These are phyloP conservation scores for Cadophora sp. DNA, from an alignment of 2,329 filamentous ascomycete genomes.

Conservation along the genomic window DNA sequence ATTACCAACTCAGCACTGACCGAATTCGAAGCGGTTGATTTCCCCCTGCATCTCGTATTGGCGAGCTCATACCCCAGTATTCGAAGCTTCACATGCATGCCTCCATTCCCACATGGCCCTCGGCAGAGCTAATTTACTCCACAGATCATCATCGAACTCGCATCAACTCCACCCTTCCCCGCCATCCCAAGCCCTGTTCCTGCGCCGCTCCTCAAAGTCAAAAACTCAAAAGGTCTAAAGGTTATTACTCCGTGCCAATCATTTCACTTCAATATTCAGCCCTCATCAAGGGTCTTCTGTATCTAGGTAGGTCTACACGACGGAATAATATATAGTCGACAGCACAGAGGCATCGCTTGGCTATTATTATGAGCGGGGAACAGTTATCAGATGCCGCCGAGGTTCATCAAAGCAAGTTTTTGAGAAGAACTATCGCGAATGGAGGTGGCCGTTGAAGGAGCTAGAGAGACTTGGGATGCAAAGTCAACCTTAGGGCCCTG, in stretches of 20 bases:
- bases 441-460: background rate
- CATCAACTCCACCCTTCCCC: slow-evolving; percentile 5
- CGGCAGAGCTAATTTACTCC: slow-evolving; percentile 2
- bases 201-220: background rate
- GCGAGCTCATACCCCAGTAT: background rate
- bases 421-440: background rate
- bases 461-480: background rate
- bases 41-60: background rate
- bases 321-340: background rate
- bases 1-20: no score
- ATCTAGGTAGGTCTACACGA: background rate
- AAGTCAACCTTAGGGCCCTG: background rate
- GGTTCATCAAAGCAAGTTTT: background rate
- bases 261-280: background rate
- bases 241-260: background rate
- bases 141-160: background rate
- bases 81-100: slow-evolving; percentile 10
- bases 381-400: slow-evolving; percentile 8
- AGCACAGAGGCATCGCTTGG: no score
- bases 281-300: background rate
- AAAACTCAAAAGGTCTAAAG: background rate
- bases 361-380: background rate
- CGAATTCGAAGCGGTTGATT: no score
- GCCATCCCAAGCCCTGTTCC: slow-evolving; percentile 9
- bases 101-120: slow-evolving; percentile 11